Percentiles rank a stretch among this genome's conserved stretches.
phyloP scores from a whole-genome alignment of 352 stramenopile genomes.

The Globisporangium echinulatum region DNA sequence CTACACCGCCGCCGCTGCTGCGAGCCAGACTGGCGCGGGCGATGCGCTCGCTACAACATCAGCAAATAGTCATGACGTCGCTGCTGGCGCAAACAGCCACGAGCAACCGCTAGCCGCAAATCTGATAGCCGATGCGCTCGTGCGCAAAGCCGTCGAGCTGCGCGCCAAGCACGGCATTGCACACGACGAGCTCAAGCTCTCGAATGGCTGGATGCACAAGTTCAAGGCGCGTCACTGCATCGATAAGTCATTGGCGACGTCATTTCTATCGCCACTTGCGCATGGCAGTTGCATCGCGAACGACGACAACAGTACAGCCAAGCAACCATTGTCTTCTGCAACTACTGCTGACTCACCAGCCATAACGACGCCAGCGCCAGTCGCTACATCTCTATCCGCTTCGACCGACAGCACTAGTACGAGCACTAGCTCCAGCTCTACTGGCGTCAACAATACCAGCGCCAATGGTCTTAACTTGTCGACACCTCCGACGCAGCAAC shows the following conservation, averaged over 20 bases:
- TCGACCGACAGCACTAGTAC: too few relatives aligned
- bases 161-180: constrained; percentile 26
- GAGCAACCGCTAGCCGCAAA: not conserved
- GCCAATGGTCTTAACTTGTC: too few relatives aligned
- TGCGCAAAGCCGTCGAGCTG: constrained; percentile 22
- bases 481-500: too few relatives aligned
- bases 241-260: not conserved
- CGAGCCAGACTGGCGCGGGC: too few relatives aligned
- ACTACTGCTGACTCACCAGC: too few relatives aligned
- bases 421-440: too few relatives aligned
- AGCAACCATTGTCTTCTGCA: too few relatives aligned
- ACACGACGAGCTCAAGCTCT: constrained; percentile 31
- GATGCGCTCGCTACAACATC: not conserved
- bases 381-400: too few relatives aligned
- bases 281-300: too few relatives aligned
- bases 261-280: not conserved
- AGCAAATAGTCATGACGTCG: not conserved
- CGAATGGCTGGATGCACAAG: constrained; percentile 38
- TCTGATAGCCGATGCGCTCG: constrained; percentile 20
- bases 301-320: too few relatives aligned
- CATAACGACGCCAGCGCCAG: too few relatives aligned
- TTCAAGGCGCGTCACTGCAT: constrained; percentile 32
- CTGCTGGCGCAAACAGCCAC: not conserved
- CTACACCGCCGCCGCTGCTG: constrained; percentile 14
- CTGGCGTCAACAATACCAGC: too few relatives aligned